phyloP scores from a whole-genome alignment of 768 basidiomycete genomes.

The Lepiota subincarnata region DNA sequence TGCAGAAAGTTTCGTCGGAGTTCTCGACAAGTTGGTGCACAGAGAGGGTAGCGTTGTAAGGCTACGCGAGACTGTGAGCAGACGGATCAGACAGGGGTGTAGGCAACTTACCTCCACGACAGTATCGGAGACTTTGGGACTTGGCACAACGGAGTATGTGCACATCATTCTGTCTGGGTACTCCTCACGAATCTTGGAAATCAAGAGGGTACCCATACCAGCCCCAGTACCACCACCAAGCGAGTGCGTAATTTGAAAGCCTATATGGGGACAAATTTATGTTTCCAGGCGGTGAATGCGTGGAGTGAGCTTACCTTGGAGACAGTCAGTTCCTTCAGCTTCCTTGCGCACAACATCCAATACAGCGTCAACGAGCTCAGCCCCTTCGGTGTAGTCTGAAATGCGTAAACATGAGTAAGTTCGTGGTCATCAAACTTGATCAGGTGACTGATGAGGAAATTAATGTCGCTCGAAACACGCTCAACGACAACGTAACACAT shows the following conservation, averaged over 20 bases:
- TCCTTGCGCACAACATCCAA: conserved; percentile 99
- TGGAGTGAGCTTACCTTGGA: conserved; percentile 66
- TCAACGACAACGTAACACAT: conserved; percentile 19
- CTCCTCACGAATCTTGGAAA: conserved; percentile 98
- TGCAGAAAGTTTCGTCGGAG: conserved; percentile 99
- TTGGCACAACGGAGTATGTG: conserved; percentile 97
- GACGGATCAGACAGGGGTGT: background rate
- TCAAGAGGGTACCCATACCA: conserved; percentile 98
- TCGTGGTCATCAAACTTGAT: conserved; percentile 15
- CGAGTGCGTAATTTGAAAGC: conserved; percentile 99
- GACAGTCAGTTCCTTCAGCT: conserved; percentile 95
- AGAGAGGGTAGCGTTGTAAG: conserved; percentile 97
- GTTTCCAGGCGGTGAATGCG: conserved; percentile 1
- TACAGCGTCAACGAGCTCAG: conserved; percentile 97
- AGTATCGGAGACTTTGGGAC: conserved; percentile 97
- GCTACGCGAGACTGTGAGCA: conserved; percentile 38
- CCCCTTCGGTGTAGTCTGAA: conserved; percentile 88
- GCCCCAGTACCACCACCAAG: conserved; percentile 99
- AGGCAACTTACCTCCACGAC: conserved; percentile 78
- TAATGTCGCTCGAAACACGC: background rate
- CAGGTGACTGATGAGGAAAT: conserved; percentile 14
- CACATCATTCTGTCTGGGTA: conserved; percentile 99
- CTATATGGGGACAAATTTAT: conserved; percentile 34
- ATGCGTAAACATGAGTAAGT: conserved; percentile 9
- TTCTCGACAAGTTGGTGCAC: conserved; percentile 99